A percentile compares a stretch with the other conserved stretches of the same genome.
Conservation (phyloP, 306 rosid genomes). For the Casuarina glauca region DNA sequence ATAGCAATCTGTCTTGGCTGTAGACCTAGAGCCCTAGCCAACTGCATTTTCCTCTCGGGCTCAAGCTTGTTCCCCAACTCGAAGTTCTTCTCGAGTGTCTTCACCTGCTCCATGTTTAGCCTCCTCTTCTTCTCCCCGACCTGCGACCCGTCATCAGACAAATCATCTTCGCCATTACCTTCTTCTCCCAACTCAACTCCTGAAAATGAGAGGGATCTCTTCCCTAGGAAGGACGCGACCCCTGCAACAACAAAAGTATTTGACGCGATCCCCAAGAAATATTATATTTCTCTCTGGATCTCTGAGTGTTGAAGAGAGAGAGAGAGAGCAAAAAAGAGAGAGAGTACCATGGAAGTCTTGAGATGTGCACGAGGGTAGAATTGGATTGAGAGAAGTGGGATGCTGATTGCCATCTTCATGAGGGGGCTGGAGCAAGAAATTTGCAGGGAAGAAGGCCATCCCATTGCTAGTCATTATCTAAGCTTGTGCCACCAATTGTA, state of each 20-base stretch:
- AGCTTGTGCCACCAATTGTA: constrained; percentile 30
- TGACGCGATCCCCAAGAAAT: constrained; percentile 4
- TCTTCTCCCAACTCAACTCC: constrained; percentile 77
- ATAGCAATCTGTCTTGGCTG: constrained; percentile 94
- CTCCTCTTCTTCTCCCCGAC: constrained; percentile 91
- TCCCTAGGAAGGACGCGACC: constrained; percentile 70
- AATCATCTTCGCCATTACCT: constrained; percentile 75
- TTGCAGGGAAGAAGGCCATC: constrained; percentile 92
- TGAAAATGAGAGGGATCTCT: constrained; percentile 86
- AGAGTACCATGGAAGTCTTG: constrained; percentile 80
- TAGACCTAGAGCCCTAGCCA: constrained; percentile 81
- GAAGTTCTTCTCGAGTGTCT: constrained; percentile 91
- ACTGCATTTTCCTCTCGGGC: constrained; percentile 95
- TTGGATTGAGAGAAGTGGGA: constrained; percentile 69
- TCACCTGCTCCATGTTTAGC: constrained; percentile 87
- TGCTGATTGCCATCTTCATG: constrained; percentile 70
- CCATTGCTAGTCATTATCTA: constrained; percentile 51
- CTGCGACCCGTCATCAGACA: constrained; percentile 90
- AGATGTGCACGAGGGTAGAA: constrained; percentile 75
- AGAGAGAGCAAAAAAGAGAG: constrained; percentile 16
- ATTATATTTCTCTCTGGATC: background rate
- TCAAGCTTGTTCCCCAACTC: constrained; percentile 94
- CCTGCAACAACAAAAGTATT: constrained; percentile 43
- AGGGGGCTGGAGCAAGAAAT: constrained; percentile 87
- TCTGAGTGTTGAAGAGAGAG: background rate